These are phyloP conservation scores for Candida sithepensis DNA, from an alignment of 805 yeast genomes.

Conservation along the genomic window DNA sequence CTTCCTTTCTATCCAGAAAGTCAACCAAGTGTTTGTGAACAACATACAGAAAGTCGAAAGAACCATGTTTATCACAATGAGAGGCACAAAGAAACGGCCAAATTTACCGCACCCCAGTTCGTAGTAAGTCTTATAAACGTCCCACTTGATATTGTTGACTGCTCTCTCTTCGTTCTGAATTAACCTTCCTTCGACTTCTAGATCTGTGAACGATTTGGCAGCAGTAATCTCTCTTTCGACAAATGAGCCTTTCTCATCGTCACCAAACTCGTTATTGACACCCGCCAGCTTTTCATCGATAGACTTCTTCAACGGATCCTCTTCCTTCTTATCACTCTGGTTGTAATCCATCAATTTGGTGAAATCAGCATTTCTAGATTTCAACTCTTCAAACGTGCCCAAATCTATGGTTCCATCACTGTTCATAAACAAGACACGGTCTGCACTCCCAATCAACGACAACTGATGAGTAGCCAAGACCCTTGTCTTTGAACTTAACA, in stretches of 20 bases:
- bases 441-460: constrained; percentile 64
- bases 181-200: constrained; percentile 27
- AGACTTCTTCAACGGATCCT: no score
- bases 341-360: constrained; percentile 44
- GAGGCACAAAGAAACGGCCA: constrained; percentile 27
- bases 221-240: constrained; percentile 4
- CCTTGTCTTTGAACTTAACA: constrained; percentile 56
- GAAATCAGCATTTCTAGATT: constrained; percentile 42
- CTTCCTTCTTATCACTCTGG: constrained; percentile 2
- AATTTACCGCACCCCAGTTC: constrained; percentile 57
- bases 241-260: constrained; percentile 13
- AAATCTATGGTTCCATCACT: constrained; percentile 56
- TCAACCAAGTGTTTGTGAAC: constrained; percentile 71
- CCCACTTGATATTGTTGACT: constrained; percentile 36
- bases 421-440: constrained; percentile 60
- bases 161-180: constrained; percentile 31
- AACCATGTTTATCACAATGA: constrained; percentile 15
- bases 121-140: constrained; percentile 49
- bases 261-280: constrained; percentile 20
- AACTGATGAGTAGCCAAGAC: constrained; percentile 82
- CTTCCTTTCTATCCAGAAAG: constrained; percentile 67
- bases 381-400: constrained; percentile 59
- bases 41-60: constrained; percentile 48
- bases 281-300: no score
- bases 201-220: constrained; percentile 48